Evolutionary conservation across 1,139 yeast species (phyloP).

Genomic region (Pichia kudriavzevii): DNA sequence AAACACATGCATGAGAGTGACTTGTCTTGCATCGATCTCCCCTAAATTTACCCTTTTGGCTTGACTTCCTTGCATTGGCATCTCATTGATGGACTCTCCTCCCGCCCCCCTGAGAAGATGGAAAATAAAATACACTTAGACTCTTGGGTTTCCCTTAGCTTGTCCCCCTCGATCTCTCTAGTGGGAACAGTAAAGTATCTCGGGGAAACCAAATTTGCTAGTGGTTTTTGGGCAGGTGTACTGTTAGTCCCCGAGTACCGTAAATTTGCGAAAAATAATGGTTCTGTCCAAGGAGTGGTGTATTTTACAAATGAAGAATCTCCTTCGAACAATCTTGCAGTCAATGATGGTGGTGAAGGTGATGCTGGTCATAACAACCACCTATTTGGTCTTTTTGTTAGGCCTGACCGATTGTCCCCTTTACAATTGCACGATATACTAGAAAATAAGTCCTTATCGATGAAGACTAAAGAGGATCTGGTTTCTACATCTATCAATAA

Average conservation of each 20-base stretch:
- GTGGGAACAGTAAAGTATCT: slow-evolving; percentile 41
- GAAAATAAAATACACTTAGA: background rate
- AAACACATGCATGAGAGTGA: no score
- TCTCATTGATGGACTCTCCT: no score
- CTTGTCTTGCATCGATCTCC: no score
- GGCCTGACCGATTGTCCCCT: slow-evolving; percentile 28
- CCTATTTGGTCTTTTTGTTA: slow-evolving; percentile 54
- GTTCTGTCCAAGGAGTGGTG: slow-evolving; percentile 53
- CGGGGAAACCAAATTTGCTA: slow-evolving; percentile 52
- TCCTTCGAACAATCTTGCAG: no score
- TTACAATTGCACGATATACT: slow-evolving; percentile 23
- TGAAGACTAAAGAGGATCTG: slow-evolving; percentile 2
- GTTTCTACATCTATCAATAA: slow-evolving; percentile 32
- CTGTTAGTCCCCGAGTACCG: slow-evolving; percentile 40
- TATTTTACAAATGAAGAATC: slow-evolving; percentile 43
- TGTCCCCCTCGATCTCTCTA: background rate
- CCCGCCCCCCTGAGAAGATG: no score
- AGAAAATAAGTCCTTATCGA: background rate
- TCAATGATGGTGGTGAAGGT: no score
- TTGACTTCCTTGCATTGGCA: no score
- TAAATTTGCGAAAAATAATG: slow-evolving; percentile 72
- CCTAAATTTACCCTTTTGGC: no score
- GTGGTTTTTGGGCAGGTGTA: slow-evolving; percentile 74
- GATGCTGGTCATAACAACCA: slow-evolving; percentile 22
- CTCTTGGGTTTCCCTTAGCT: slow-evolving; percentile 2